A percentile compares a stretch with the other conserved stretches of the same genome.
phyloP scores from a whole-genome alignment of 2,329 filamentous ascomycete species.

The Graphilbum fragrans region DNA sequence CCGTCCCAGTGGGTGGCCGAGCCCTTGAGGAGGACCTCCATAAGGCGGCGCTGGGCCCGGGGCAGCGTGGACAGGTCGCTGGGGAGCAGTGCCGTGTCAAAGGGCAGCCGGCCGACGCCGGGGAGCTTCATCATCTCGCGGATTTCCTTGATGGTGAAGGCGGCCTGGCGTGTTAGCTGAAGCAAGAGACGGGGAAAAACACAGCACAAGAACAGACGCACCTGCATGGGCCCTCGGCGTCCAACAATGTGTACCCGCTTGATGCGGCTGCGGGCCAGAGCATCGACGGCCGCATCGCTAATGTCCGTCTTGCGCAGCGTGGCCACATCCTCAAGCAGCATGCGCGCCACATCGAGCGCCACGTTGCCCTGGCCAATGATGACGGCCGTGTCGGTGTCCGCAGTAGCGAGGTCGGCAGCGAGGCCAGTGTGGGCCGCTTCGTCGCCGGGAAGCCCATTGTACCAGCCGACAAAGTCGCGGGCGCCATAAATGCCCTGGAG shows the following conservation, averaged over 20 bases:
- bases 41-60: constrained; percentile 62
- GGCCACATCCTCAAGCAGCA: constrained; percentile 67
- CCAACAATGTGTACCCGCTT: constrained; percentile 80
- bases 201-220: too few relatives aligned
- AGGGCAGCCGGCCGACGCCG: constrained; percentile 56
- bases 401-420: constrained; percentile 52
- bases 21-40: constrained; percentile 71
- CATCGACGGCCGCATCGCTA: constrained; percentile 67
- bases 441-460: constrained; percentile 86
- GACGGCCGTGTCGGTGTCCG: constrained; percentile 64
- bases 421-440: constrained; percentile 20
- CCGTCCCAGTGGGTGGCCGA: constrained; percentile 36
- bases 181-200: too few relatives aligned
- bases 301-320: constrained; percentile 76
- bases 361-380: constrained; percentile 95
- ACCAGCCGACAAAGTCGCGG: constrained; percentile 93
- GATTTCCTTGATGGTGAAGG: constrained; percentile 91
- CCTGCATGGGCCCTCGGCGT: constrained; percentile 79
- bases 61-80: constrained; percentile 56
- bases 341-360: constrained; percentile 82
- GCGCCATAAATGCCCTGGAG: constrained; percentile 74
- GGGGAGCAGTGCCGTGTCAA: constrained; percentile 56
- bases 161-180: too few relatives aligned
- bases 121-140: constrained; percentile 76
- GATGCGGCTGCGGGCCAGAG: constrained; percentile 59